Conservation (phyloP, 2,329 filamentous ascomycete genomes). For the Hypoxylon sp. region DNA sequence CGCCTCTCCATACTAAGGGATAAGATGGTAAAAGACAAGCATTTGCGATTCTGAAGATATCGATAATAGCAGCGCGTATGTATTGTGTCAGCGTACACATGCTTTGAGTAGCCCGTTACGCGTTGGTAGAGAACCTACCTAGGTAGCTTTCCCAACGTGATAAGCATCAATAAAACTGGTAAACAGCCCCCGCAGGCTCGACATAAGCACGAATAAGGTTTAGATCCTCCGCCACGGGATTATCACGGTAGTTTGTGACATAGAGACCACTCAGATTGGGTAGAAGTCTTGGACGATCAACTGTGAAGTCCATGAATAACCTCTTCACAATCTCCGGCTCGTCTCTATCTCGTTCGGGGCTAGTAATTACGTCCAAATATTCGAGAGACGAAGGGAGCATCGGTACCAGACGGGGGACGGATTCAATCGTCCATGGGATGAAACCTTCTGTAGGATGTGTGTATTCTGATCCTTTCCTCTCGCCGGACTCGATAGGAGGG, state of each 20-base stretch:
- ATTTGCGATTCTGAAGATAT: not conserved
- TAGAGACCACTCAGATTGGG: slow-evolving; percentile 6
- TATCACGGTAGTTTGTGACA: not conserved
- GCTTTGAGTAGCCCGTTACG: not conserved
- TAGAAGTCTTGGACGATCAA: slow-evolving; percentile 10
- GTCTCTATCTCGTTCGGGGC: not conserved
- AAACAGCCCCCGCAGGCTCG: not conserved
- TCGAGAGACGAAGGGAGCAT: slow-evolving; percentile 29
- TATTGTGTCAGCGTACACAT: not conserved
- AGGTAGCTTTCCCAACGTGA: not conserved
- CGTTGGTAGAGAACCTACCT: not conserved
- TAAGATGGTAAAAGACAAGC: not conserved
- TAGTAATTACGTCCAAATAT: slow-evolving; percentile 16
- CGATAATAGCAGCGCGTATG: not conserved
- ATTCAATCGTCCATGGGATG: slow-evolving; percentile 4
- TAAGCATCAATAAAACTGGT: too few species aligned
- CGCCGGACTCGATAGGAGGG: slow-evolving; percentile 31
- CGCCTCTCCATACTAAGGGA: not conserved
- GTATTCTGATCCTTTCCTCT: slow-evolving; percentile 10
- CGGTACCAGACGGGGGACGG: slow-evolving; percentile 16
- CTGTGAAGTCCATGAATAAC: slow-evolving; percentile 10
- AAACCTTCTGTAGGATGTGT: not conserved
- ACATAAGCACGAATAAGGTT: not conserved
- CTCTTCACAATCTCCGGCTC: slow-evolving; percentile 2
- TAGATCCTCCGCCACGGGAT: too few species aligned